Base-by-base conservation (phyloP, 805 yeast species). In the Nakazawaea wickerhamii region DNA sequence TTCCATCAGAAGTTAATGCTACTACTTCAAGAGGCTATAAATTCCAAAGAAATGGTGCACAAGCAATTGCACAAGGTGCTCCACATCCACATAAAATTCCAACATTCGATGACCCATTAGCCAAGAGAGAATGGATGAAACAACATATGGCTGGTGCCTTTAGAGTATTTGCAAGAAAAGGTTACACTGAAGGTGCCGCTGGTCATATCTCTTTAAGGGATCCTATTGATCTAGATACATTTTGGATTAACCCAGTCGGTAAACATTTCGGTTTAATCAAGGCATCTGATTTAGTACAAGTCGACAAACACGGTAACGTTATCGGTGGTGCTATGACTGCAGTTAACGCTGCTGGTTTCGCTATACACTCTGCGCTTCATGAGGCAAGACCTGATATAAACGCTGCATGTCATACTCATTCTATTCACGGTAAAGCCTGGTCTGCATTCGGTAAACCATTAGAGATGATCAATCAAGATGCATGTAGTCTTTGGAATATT, bases 181-280 rank as follows among this genome's bases (percentile, higher is more conserved):
- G 86, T 14, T 86, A 65, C 60, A 68, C 79, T 14, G 88, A 84
- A 58, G 95, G 95, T 13, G 60, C 78, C 17, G 88, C 95, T 0
- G 96, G 96, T 18, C 96, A 87, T 58, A 86, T 87, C 45, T 82
- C 93, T 7, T 73, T 87, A 10, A 73, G 93, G 51, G 96, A 87
- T 55, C 95, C 96, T 3, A 78, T 84, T 34, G 78, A 81, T 49
- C 83, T 83, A n/a, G 59, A 68, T 36, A 84, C 91, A 3, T 87
- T 87, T 59, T 87, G 95, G 95, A 84, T 87, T 58, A 87, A 87
- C 62, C 95, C 96, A 4, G 65, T 87, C 49, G 91, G 84, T n/a
- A 73, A 70, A 50, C 95, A 87, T 60, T 87, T 84, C 59, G 70
- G 75, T 17, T 55, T 74, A 34, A 62, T 81, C 55, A 74, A 67